A percentile compares a stretch with the other conserved stretches of the same genome.
These are phyloP conservation scores for Aspergillus indologenus DNA, from an alignment of 495 filamentous ascomycete genomes.

Conservation along the genomic window DNA sequence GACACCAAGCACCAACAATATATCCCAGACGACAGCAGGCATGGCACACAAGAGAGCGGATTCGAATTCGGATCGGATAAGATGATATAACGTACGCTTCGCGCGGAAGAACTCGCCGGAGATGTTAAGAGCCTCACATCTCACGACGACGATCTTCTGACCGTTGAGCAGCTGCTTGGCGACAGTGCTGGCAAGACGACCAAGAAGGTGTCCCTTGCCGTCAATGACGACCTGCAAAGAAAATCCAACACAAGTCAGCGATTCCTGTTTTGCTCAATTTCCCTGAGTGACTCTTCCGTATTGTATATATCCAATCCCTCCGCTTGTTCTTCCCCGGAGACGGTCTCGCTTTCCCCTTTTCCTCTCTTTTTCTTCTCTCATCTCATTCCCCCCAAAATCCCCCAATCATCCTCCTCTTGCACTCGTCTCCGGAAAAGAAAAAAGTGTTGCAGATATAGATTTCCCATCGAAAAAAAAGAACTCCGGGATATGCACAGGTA, in stretches of 20 bases:
- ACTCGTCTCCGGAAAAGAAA: too few species aligned
- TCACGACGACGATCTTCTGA: slow-evolving; percentile 98
- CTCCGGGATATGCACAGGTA: too few species aligned
- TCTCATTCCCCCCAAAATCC: background rate
- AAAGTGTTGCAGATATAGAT: too few species aligned
- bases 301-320: too few species aligned
- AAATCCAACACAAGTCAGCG: slow-evolving; percentile 33
- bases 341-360: too few species aligned
- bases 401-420: too few species aligned
- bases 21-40: slow-evolving; percentile 6
- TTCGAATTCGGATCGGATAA: slow-evolving; percentile 16
- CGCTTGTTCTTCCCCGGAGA: too few species aligned
- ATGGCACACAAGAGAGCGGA: slow-evolving; percentile 1
- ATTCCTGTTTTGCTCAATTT: slow-evolving; percentile 6
- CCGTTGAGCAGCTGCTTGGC: slow-evolving; percentile 99
- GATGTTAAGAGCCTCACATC: slow-evolving; percentile 99
- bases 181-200: slow-evolving; percentile 96
- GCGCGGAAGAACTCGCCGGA: slow-evolving; percentile 99
- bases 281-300: too few species aligned
- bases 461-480: too few species aligned
- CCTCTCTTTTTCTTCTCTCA: background rate
- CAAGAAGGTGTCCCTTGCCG: slow-evolving; percentile 99
- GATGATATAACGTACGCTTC: slow-evolving; percentile 83
- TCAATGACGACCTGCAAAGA: slow-evolving; percentile 82
- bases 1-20: slow-evolving; percentile 5